Evolutionary conservation across 2,329 filamentous ascomycete genomes (phyloP).

Genomic region (Diaporthe longicolla): DNA sequence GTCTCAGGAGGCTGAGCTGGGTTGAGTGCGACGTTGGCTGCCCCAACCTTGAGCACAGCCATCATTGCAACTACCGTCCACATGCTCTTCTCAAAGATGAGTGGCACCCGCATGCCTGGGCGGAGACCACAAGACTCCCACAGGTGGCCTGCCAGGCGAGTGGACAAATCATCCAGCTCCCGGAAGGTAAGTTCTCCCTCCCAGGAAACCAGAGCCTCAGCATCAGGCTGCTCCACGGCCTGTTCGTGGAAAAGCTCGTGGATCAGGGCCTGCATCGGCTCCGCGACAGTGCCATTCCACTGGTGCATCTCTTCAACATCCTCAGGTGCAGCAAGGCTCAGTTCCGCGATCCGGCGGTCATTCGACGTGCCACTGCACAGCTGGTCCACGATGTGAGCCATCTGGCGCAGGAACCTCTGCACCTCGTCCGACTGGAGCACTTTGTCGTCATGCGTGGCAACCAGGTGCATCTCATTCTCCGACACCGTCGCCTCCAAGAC

Average conservation of each 20-base stretch:
- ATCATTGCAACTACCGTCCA: constrained; percentile 42
- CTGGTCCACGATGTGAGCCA: constrained; percentile 22
- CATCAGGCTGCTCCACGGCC: constrained; percentile 1
- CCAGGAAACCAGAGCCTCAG: constrained; percentile 8
- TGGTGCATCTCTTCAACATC: constrained; percentile 10
- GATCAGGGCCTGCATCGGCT: neutral
- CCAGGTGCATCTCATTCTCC: constrained; percentile 10
- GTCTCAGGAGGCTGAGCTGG: neutral
- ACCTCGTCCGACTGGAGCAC: constrained; percentile 27
- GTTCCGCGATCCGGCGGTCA: constrained; percentile 24
- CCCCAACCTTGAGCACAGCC: constrained; percentile 22
- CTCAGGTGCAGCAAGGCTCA: constrained; percentile 1
- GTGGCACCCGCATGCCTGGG: constrained; percentile 23
- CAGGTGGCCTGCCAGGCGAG: constrained; percentile 3
- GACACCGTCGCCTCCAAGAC: constrained; percentile 14
- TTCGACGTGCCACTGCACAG: neutral
- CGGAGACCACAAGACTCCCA: constrained; percentile 13
- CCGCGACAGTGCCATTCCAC: neutral
- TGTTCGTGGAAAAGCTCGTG: constrained; percentile 4
- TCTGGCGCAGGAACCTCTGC: constrained; percentile 36
- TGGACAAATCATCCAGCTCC: constrained; percentile 2
- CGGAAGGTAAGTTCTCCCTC: constrained; percentile 5
- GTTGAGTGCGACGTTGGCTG: constrained; percentile 15
- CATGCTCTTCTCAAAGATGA: constrained; percentile 41
- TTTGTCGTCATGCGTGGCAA: constrained; percentile 26